Base-by-base conservation (phyloP, 306 rosid genomes). In the Aeschynomene evenia region DNA sequence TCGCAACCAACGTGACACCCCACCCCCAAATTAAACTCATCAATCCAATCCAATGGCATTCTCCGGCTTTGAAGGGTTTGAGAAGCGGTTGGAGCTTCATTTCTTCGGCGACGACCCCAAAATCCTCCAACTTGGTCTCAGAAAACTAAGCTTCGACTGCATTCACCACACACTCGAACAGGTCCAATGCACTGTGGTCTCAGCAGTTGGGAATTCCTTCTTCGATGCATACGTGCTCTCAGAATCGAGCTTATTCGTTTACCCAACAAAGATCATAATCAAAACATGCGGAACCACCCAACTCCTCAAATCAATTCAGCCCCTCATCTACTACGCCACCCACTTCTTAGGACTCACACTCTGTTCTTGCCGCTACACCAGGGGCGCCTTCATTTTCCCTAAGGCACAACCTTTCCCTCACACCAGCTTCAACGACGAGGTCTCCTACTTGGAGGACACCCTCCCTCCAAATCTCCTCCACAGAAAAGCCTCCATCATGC, bases 201-300 rank as follows among this genome's bases (percentile, higher is more conserved):
- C 97, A 12, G 95, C 96, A 31, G 89, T 85, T 11, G 92, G 91
- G 0, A 91, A 88, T 72, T 78, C 75, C 6, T 84, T 64, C 80
- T 86, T 91, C 21, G 97, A 91, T 24, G 88, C 97, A 43, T 91
- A 91, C 53, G 93, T 91, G 18, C 36, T 88, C 18, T 91, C 97
- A 1, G 97, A 91, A 78, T 91, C 97, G 1, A 91, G 97, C 85
- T 93, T 91, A 63, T 91, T 91, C 59, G 87, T 88, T 2, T 91
- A 91, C 80, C 97, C 97, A 5, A 85, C 85, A 1, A 91, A 88
- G 77, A 85, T 91, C 82, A 86, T 91, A 73, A 86, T 88, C 84
- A 91, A 91, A 62, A 91, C 97, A 0, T 91, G 97, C 52, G 97
- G 97, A 62, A 91, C 97, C 56, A 91, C 97, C 60, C 93, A 91